Evolutionary conservation across 139 green algal species (phyloP), one percentile per base, ranked within the genome.

Genomic region (Zygnema circumcarinatum): DNA sequence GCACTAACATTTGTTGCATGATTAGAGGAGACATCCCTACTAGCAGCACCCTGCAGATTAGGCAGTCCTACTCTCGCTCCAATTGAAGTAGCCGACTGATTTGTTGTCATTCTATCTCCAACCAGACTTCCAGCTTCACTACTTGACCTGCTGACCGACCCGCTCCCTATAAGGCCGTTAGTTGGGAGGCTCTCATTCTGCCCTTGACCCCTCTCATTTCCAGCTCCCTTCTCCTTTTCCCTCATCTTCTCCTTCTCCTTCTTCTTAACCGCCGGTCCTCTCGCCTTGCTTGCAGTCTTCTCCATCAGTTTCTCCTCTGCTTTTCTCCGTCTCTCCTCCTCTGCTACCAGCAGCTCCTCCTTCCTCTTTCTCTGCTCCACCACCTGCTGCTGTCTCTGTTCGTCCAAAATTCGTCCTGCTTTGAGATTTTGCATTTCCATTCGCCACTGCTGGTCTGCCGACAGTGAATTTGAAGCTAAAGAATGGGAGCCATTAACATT

Each of bases 241-340:
- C 16, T 41, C 69, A 25, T 16, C 35, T 41, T 78, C 69, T 25
- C 7, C 16, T 78, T 78, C 7, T 78, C 69, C 69, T 20, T 78
- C 16, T 41, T 78, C 69, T 41, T 78, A 25, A 11, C 69, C 3
- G 7, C 36, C 16, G 36, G 69, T 41, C 36, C 36, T 39, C 69
- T 78, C 11, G 35, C 36, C 69, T 78, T 78, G 69, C 69, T 78
- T 22, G 69, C 7, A 78, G 69, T 78, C 69, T 78, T 78, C 69
- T 78, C 69, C 69, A 78, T 39, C 35, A 78, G 69, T 16, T 41
- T 78, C 69, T 78, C 35, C 69, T 78, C 69, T n/a, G 69, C 69
- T 20, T 20, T 7, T 41, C 16, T 78, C 16, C 69, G 69, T 41
- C 69, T 78, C 69, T 78, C 69, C 7, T 78, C 36, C 16, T 78